Conservation (phyloP, 176 grass and related monocot species). For the Chrysopogon serrulatus region DNA sequence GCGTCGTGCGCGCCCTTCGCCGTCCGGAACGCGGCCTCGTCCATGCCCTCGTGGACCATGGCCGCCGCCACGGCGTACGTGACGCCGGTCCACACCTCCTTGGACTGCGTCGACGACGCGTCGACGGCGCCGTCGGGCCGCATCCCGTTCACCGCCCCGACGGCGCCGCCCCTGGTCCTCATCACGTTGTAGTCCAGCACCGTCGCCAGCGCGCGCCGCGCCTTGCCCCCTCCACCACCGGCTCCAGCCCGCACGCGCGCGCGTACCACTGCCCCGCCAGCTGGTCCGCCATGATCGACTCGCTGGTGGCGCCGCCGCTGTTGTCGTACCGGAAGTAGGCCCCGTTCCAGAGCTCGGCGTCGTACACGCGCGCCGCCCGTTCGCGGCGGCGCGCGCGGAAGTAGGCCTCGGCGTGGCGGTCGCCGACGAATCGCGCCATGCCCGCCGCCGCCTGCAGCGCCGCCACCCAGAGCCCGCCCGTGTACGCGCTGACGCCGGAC, state of each 20-base stretch:
- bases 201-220: conserved; percentile 41
- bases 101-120: conserved; percentile 59
- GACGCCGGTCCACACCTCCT: conserved; percentile 82
- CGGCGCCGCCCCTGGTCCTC: conserved; percentile 45
- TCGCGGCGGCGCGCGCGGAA: conserved; percentile 36
- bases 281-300: conserved; percentile 78
- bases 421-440: conserved; percentile 61
- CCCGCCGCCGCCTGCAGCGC: conserved; percentile 70
- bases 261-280: conserved; percentile 85
- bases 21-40: conserved; percentile 61
- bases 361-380: conserved; percentile 43
- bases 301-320: conserved; percentile 42
- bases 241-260: conserved; percentile 49
- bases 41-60: conserved; percentile 91
- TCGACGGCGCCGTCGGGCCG: conserved; percentile 52
- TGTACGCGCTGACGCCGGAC: conserved; percentile 76
- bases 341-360: conserved; percentile 66
- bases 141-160: conserved; percentile 86
- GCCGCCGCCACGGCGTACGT: conserved; percentile 70
- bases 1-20: conserved; percentile 73
- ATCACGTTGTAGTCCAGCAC: conserved; percentile 82
- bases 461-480: conserved; percentile 74
- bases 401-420: conserved; percentile 46
- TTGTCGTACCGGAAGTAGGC: conserved; percentile 82
- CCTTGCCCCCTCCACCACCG: conserved; percentile 61